Percentiles rank a stretch among this genome's conserved stretches.
phyloP scores from a whole-genome alignment of 108 stramenopile genomes.

The Cyclotella choctawhatcheeana region DNA sequence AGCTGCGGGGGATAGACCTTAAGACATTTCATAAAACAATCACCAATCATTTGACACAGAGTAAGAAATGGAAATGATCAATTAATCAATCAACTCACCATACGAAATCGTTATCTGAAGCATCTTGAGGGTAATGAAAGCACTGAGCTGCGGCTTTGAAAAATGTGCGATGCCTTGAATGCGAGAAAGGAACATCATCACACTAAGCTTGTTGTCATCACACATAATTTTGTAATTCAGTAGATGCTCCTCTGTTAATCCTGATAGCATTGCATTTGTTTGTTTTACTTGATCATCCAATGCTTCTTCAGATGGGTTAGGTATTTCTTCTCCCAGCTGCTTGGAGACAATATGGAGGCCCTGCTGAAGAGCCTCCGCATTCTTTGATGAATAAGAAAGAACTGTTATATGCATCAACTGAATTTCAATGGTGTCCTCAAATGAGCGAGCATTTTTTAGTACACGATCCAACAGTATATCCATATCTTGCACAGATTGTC shows the following conservation, averaged over 20 bases:
- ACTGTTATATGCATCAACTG: neutral
- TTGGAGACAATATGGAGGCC: neutral
- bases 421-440: constrained; percentile 18
- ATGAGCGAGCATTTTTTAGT: neutral
- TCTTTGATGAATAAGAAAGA: neutral
- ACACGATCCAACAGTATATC: constrained; percentile 14
- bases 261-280: constrained; percentile 8
- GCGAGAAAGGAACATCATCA: constrained; percentile 18
- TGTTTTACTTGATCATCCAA: neutral
- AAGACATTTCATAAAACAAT: neutral
- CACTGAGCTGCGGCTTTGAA: neutral
- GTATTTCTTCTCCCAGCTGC: constrained; percentile 21
- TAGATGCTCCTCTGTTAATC: constrained; percentile 9
- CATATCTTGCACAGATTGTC: neutral
- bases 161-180: neutral
- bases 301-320: neutral
- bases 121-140: neutral
- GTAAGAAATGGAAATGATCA: neutral
- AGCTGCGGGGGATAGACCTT: constrained; percentile 9
- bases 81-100: constrained; percentile 4
- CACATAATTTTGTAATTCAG: constrained; percentile 11
- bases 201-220: neutral
- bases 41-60: neutral
- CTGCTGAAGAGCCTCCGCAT: constrained; percentile 6
- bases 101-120: constrained; percentile 11